phyloP scores from a whole-genome alignment of 805 yeast genomes.

The Starmera amethionina region DNA sequence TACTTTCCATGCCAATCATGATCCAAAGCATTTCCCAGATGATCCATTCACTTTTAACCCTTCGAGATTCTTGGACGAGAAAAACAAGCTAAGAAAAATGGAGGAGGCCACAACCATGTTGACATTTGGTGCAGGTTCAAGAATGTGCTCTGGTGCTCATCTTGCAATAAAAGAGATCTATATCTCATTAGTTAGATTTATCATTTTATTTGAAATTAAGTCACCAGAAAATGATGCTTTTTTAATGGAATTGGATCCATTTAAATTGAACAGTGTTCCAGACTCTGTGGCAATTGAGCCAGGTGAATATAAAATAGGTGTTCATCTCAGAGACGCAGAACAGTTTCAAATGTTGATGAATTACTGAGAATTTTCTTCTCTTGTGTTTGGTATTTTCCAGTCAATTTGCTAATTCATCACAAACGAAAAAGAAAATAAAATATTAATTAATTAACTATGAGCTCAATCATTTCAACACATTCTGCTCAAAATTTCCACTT shows the following conservation, averaged over 20 bases:
- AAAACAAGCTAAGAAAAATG: conserved; percentile 7
- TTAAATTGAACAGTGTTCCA: conserved; percentile 40
- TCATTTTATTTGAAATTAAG: conserved; percentile 40
- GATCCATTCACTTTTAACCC: conserved; percentile 41
- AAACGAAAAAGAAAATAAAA: too few relatives aligned
- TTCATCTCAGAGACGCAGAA: conserved; percentile 20
- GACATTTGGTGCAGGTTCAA: conserved; percentile 60
- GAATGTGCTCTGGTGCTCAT: conserved; percentile 64
- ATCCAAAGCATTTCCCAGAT: conserved; percentile 27
- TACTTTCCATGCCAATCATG: conserved; percentile 65
- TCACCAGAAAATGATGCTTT: conserved; percentile 24
- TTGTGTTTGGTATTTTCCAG: too few relatives aligned
- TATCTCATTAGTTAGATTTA: conserved; percentile 39
- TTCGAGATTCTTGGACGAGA: conserved; percentile 36
- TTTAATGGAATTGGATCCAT: conserved; percentile 40
- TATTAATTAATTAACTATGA: too few relatives aligned
- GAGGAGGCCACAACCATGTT: conserved; percentile 23
- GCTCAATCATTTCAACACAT: too few relatives aligned
- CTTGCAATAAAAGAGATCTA: conserved; percentile 62
- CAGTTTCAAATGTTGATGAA: conserved; percentile 3
- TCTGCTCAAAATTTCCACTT: too few relatives aligned
- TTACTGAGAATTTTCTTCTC: too few relatives aligned
- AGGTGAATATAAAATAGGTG: conserved; percentile 24
- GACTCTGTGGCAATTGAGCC: conserved; percentile 60
- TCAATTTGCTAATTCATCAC: too few relatives aligned